Conservation (phyloP, 2,329 filamentous ascomycete species). For the Aspergillus ustus region DNA sequence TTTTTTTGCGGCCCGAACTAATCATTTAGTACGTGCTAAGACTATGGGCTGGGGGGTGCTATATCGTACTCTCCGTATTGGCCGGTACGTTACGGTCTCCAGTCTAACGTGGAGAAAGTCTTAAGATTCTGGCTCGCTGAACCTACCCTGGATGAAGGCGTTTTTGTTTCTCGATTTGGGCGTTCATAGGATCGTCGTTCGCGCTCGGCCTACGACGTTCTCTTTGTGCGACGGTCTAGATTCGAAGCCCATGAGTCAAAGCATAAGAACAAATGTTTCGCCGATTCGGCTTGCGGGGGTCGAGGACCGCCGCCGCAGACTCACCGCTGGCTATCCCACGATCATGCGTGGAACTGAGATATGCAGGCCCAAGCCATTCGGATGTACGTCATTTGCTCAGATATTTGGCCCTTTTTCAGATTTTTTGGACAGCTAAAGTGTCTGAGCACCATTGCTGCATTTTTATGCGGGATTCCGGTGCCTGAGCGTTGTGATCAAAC, state of each 20-base stretch:
- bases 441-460: not conserved
- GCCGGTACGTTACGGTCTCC: conserved; percentile 1
- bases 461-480: not conserved
- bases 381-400: not conserved
- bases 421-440: not conserved
- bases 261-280: conserved; percentile 5
- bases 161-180: not conserved
- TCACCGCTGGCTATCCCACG: not conserved
- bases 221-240: not conserved
- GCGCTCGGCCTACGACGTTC: not conserved
- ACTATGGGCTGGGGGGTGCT: conserved; percentile 1
- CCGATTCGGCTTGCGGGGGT: conserved; percentile 2
- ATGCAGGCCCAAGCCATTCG: conserved; percentile 1
- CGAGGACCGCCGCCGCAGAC: not conserved
- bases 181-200: not conserved
- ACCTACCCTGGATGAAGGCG: not conserved
- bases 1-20: conserved; percentile 12
- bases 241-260: not conserved
- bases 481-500: not conserved
- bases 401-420: not conserved
- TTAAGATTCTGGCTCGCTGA: not conserved
- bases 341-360: not conserved
- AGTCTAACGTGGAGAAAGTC: not conserved
- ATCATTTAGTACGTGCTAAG: conserved; percentile 3
- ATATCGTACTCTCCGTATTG: conserved; percentile 10